phyloP scores from a whole-genome alignment of 2,329 filamentous ascomycete species.

The Sphaceloma murrayae region DNA sequence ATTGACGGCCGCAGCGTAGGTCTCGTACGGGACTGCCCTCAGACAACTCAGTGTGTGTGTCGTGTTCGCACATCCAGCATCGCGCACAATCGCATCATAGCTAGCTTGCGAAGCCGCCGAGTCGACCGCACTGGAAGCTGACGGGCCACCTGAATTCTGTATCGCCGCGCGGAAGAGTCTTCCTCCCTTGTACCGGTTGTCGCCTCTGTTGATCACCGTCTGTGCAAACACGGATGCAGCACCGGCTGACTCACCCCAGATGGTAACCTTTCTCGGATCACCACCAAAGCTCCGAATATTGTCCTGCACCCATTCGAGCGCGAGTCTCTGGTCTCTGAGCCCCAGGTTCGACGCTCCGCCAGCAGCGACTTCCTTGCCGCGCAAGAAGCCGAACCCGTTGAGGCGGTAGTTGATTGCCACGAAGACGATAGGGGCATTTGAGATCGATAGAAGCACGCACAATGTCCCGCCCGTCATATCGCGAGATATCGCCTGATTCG shows the following conservation, averaged over 20 bases:
- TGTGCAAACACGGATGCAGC: slow-evolving; percentile 23
- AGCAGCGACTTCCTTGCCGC: slow-evolving; percentile 5
- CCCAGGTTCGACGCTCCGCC: slow-evolving; percentile 27
- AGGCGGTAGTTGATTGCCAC: slow-evolving; percentile 24
- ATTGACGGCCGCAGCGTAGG: background rate
- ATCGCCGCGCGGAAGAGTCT: slow-evolving; percentile 66
- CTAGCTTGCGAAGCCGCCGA: slow-evolving; percentile 55
- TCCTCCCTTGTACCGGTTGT: slow-evolving; percentile 41
- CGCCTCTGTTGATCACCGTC: slow-evolving; percentile 2
- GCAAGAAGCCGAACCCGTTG: slow-evolving; percentile 17
- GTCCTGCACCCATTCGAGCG: slow-evolving; percentile 34
- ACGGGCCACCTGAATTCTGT: slow-evolving; percentile 61
- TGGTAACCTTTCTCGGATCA: slow-evolving; percentile 18
- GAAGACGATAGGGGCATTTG: slow-evolving; percentile 29
- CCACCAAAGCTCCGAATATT: slow-evolving; percentile 34
- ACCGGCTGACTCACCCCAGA: slow-evolving; percentile 34
- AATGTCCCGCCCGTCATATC: slow-evolving; percentile 30
- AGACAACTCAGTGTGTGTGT: slow-evolving; percentile 41
- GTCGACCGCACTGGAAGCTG: slow-evolving; percentile 46
- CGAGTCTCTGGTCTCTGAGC: slow-evolving; percentile 33
- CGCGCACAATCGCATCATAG: slow-evolving; percentile 36
- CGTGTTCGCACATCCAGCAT: slow-evolving; percentile 37
- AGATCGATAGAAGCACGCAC: slow-evolving; percentile 37
- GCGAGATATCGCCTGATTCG: slow-evolving; percentile 23
- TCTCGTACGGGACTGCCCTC: slow-evolving; percentile 24